These are phyloP conservation scores for Pholiota conissans DNA, from an alignment of 768 basidiomycete species.

Conservation along the genomic window DNA sequence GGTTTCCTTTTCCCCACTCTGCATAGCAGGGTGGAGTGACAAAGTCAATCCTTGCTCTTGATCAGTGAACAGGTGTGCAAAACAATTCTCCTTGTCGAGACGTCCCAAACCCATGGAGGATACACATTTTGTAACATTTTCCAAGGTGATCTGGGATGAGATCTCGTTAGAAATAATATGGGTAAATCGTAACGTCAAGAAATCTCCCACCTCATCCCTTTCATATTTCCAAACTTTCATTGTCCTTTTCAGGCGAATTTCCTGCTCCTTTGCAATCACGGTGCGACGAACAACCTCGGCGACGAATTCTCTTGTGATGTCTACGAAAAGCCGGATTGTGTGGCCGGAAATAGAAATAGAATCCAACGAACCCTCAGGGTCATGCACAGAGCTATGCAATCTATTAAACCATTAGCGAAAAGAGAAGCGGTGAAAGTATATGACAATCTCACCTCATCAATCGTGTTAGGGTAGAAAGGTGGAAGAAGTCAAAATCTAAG, in stretches of 20 bases:
- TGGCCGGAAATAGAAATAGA: slow-evolving; percentile 45
- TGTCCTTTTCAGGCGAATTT: slow-evolving; percentile 53
- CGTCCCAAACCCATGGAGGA: slow-evolving; percentile 42
- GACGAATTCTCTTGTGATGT: slow-evolving; percentile 49
- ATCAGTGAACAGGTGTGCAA: slow-evolving; percentile 19
- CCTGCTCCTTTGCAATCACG: slow-evolving; percentile 59
- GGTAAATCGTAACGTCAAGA: background rate
- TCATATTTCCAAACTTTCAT: slow-evolving; percentile 60
- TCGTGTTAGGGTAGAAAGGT: slow-evolving; percentile 37
- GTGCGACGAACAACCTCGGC: slow-evolving; percentile 49
- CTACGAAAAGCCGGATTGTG: slow-evolving; percentile 46
- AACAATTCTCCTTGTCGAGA: slow-evolving; percentile 39
- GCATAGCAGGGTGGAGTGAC: background rate
- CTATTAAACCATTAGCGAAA: slow-evolving; percentile 9
- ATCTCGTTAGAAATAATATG: slow-evolving; percentile 1
- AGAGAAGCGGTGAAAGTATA: background rate
- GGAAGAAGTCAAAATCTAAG: slow-evolving; percentile 49
- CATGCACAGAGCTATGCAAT: slow-evolving; percentile 22
- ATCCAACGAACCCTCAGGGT: slow-evolving; percentile 20
- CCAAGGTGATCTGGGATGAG: slow-evolving; percentile 36
- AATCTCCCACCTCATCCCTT: slow-evolving; percentile 38
- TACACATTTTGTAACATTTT: slow-evolving; percentile 49
- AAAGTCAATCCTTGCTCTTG: background rate
- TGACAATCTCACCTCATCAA: slow-evolving; percentile 36
- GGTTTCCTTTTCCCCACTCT: background rate